phyloP scores from a whole-genome alignment of 1,139 yeast species.

The Diutina neorugosa region DNA sequence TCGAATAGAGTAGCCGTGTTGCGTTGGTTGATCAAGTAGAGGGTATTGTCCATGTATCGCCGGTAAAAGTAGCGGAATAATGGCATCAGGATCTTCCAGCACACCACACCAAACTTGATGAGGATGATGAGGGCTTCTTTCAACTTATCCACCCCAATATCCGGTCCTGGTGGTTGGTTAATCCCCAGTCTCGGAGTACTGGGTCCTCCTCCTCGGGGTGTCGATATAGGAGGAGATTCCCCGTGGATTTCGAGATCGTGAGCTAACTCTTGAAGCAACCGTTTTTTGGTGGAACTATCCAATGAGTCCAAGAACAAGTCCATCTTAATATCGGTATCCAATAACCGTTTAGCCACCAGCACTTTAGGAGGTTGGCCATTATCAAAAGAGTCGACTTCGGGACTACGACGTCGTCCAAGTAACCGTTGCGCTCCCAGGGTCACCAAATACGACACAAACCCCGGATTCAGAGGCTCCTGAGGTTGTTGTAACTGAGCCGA shows the following conservation, averaged over 20 bases:
- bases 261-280: not conserved
- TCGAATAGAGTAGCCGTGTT: not conserved
- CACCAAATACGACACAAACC: not conserved
- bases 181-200: not conserved
- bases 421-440: not conserved
- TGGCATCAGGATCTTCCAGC: constrained; percentile 3
- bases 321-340: constrained; percentile 3
- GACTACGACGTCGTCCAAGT: not conserved
- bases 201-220: not conserved
- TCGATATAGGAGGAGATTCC: not conserved
- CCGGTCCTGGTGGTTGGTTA: not conserved
- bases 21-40: not conserved
- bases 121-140: not conserved
- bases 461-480: not conserved
- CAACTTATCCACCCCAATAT: constrained; percentile 1
- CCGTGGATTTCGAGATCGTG: not conserved
- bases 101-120: not conserved
- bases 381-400: not conserved
- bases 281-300: not conserved
- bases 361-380: not conserved
- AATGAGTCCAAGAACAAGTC: constrained; percentile 2
- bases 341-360: constrained; percentile 1
- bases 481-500: not conserved
- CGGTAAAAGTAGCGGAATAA: constrained; percentile 2
- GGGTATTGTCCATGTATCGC: not conserved